Evolutionary conservation across 2,329 filamentous ascomycete genomes (phyloP).

Genomic region (Gnomoniopsis sp.): DNA sequence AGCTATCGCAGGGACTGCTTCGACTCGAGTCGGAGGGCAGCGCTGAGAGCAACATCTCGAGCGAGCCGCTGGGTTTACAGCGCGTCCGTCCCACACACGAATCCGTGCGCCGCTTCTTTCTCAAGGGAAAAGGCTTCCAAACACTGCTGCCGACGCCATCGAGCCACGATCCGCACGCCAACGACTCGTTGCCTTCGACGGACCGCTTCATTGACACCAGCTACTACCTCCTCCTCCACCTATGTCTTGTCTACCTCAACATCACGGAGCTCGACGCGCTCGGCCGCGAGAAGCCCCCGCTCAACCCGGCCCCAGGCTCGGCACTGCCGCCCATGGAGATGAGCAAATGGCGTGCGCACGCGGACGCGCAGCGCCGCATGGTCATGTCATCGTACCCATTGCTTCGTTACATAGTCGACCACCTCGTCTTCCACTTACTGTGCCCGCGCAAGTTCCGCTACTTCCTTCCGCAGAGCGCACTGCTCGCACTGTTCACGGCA

Average conservation of each 20-base stretch:
- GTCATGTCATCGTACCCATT: constrained; percentile 30
- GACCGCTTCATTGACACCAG: constrained; percentile 26
- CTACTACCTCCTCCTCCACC: constrained; percentile 28
- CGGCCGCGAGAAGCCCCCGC: constrained; percentile 17
- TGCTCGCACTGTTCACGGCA: constrained; percentile 24
- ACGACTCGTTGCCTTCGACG: neutral
- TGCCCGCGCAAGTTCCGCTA: constrained; percentile 27
- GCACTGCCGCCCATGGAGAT: constrained; percentile 8
- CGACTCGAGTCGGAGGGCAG: constrained; percentile 3
- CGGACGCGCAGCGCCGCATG: constrained; percentile 25
- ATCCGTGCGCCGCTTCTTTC: constrained; percentile 31
- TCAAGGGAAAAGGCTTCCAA: constrained; percentile 29
- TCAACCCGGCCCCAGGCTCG: neutral
- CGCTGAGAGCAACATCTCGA: neutral
- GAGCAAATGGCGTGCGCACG: constrained; percentile 18
- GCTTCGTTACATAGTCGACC: constrained; percentile 29
- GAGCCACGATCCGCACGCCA: neutral
- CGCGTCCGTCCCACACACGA: constrained; percentile 29
- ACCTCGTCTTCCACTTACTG: constrained; percentile 31
- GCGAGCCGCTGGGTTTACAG: constrained; percentile 26
- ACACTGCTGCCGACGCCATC: constrained; percentile 19
- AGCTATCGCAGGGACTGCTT: constrained; percentile 11
- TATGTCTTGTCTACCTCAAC: constrained; percentile 31
- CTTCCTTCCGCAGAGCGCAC: constrained; percentile 28
- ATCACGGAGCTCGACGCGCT: constrained; percentile 30